phyloP scores from a whole-genome alignment of 2,329 filamentous ascomycete species.

The Sclerotinia nivalis region DNA sequence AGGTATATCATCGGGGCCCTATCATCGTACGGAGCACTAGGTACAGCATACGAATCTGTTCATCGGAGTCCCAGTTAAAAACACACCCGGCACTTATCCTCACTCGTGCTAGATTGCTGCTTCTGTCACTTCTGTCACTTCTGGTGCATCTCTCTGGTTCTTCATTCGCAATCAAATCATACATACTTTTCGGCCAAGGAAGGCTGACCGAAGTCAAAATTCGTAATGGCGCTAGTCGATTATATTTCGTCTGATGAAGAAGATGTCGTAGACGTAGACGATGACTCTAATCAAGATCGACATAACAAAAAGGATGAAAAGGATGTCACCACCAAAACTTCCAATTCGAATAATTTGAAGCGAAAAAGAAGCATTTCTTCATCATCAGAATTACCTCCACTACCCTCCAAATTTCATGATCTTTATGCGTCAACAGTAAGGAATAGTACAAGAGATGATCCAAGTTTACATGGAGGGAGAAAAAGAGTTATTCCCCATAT shows the following conservation, averaged over 20 bases:
- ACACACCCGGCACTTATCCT: neutral
- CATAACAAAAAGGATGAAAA: neutral
- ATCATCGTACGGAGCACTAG: neutral
- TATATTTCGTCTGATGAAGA: constrained; percentile 59
- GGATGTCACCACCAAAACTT: neutral
- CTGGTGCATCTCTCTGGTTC: neutral
- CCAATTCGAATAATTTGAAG: constrained; percentile 32
- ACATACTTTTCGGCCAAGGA: neutral
- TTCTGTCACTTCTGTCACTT: neutral
- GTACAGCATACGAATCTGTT: neutral
- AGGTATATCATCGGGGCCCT: neutral
- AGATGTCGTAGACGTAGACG: constrained; percentile 11
- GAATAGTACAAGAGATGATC: constrained; percentile 77
- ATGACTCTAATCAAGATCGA: neutral
- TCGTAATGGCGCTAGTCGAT: constrained; percentile 62
- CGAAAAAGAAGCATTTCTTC: constrained; percentile 38
- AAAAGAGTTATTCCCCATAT: constrained; percentile 81
- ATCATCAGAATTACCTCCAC: constrained; percentile 58
- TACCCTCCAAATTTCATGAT: constrained; percentile 81
- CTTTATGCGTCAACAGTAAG: constrained; percentile 83
- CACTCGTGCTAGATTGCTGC: neutral
- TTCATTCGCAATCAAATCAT: constrained; percentile 1
- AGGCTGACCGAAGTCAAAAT: neutral
- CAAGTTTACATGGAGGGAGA: constrained; percentile 80
- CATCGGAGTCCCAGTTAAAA: neutral